These are phyloP conservation scores for Globisporangium megalacanthum DNA, from an alignment of 352 stramenopile species.

Conservation along the genomic window DNA sequence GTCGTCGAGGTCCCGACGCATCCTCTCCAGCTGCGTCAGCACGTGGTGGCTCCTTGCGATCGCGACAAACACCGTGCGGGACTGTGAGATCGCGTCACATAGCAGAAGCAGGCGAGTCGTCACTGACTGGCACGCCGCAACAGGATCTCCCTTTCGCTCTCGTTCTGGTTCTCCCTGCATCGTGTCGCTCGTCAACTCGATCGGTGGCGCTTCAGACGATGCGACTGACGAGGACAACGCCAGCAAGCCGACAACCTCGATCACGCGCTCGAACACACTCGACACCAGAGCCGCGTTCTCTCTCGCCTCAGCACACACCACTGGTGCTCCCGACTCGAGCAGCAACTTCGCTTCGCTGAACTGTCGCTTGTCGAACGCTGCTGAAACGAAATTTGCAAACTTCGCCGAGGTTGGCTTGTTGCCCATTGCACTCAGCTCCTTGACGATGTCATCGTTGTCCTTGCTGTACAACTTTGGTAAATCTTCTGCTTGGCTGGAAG, in stretches of 20 bases:
- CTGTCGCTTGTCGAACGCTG: not conserved
- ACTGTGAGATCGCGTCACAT: not conserved
- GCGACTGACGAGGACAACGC: not conserved
- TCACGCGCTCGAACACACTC: not conserved
- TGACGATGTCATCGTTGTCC: too few species aligned
- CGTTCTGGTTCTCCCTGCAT: too few species aligned
- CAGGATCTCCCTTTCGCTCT: not conserved
- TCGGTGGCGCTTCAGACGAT: too few species aligned
- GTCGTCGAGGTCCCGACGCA: not conserved
- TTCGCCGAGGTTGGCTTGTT: too few species aligned
- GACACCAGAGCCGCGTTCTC: not conserved
- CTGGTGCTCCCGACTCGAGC: not conserved
- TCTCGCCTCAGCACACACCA: not conserved
- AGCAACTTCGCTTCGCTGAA: not conserved
- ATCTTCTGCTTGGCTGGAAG: too few species aligned
- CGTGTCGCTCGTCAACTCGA: not conserved
- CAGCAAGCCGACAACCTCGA: not conserved
- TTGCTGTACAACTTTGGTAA: too few species aligned
- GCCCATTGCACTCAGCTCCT: too few species aligned
- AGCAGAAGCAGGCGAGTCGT: not conserved
- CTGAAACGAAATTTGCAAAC: not conserved
- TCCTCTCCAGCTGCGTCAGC: not conserved
- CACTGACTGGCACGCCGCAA: not conserved
- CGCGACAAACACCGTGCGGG: constrained; percentile 1
- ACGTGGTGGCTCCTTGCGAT: not conserved